Percentiles rank a stretch among this genome's conserved stretches.
These are phyloP conservation scores for Coemansia sp. DNA, from an alignment of 192 early-diverging fungal species.

Conservation along the genomic window DNA sequence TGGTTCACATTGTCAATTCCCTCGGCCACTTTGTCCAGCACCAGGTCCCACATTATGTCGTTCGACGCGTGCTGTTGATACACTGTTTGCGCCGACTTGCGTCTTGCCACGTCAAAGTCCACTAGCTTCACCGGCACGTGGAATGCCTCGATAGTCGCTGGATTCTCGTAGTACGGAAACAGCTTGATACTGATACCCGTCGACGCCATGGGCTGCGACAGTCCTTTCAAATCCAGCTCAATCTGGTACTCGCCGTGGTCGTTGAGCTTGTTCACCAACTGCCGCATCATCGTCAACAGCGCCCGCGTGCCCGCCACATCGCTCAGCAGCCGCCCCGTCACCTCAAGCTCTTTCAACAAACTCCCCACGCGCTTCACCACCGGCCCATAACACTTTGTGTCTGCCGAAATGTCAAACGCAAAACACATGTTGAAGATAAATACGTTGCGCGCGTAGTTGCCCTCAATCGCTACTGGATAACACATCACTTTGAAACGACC, in stretches of 20 bases:
- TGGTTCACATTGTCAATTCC: slow-evolving; percentile 84
- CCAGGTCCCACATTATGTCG: slow-evolving; percentile 92
- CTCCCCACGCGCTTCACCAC: slow-evolving; percentile 86
- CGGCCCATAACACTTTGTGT: slow-evolving; percentile 81
- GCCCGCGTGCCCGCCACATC: slow-evolving; percentile 27
- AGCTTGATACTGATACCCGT: slow-evolving; percentile 49
- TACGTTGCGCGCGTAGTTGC: slow-evolving; percentile 71
- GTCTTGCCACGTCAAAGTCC: slow-evolving; percentile 39
- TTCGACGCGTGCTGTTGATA: slow-evolving; percentile 64
- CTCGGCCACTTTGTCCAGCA: slow-evolving; percentile 70
- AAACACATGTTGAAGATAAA: slow-evolving; percentile 94
- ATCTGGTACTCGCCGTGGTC: slow-evolving; percentile 50
- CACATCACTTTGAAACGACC: slow-evolving; percentile 47
- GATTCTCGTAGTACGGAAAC: slow-evolving; percentile 46
- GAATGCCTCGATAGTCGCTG: slow-evolving; percentile 22
- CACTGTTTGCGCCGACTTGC: slow-evolving; percentile 48
- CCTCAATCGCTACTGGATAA: slow-evolving; percentile 46
- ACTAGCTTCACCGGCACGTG: slow-evolving; percentile 42
- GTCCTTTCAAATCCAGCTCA: slow-evolving; percentile 40
- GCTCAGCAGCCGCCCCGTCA: slow-evolving; percentile 46
- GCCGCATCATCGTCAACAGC: slow-evolving; percentile 41
- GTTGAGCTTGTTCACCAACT: slow-evolving; percentile 49
- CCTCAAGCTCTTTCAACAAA: slow-evolving; percentile 78
- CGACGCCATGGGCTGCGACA: slow-evolving; percentile 37
- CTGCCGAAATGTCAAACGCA: slow-evolving; percentile 83